Base-by-base conservation (phyloP, 192 early-diverging fungal species). In the Coemansia sp. region DNA sequence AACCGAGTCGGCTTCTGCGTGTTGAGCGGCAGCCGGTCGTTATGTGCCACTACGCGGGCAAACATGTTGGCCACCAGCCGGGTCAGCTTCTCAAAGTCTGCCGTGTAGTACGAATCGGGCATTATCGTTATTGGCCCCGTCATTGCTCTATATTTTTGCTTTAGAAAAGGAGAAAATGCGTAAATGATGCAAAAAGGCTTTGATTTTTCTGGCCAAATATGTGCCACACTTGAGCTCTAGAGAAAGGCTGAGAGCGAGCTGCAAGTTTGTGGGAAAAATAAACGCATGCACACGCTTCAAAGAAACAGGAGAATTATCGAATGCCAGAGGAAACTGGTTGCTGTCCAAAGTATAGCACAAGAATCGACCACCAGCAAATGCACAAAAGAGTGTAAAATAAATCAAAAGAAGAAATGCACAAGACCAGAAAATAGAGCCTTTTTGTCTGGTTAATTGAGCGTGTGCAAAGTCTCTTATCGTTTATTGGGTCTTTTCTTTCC, bases 1-100 rank as follows among this genome's bases (percentile, higher is more conserved):
- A 99, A 99, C 37, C 95, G 89, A 0, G 97, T 96, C 19, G 96
- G 83, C 50, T 88, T 75, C n/a, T 69, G 62, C 10, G 60, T 43
- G 37, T 48, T 59, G 58, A 63, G 54, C 1, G 66, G 62, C n/a
- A 91, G 85, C 48, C 83, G 82, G 66, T 91, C 89, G 67, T 91
- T 91, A 71, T 89, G 84, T 17, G 81, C 55, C 1, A 87, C 86
- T 1, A 89, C 82, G 0, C 67, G 75, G 0, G 66, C 52, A 52
- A 84, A 73, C 79, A 84, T 84, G 39, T 73, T 71, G 21, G 69
- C 83, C 29, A 84, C 66, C 25, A 65, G 69, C 35, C 58, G 78
- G 2, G 78, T 69, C 43, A 81, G 66, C 63, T 45, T 58, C 39
- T 67, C 78, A 22, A 81, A 71, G 51, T 81, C 69, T 1, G 78